phyloP scores from a whole-genome alignment of 1,284 basidiomycete genomes.

The Vanrija sp. region DNA sequence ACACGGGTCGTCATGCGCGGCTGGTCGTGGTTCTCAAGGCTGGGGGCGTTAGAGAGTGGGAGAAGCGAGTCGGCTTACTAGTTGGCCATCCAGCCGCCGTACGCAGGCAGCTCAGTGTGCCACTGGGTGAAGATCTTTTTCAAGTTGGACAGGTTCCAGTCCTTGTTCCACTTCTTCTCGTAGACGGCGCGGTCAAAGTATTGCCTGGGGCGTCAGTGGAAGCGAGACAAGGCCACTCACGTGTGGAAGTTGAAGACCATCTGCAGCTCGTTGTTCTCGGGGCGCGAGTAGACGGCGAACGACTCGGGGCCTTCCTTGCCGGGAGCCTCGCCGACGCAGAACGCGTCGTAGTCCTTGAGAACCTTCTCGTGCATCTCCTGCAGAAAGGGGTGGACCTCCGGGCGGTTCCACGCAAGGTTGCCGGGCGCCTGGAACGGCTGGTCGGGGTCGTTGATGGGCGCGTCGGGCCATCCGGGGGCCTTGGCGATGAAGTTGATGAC shows the following conservation, averaged over 20 bases:
- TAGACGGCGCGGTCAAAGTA: conserved; percentile 24
- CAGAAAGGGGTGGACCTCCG: conserved; percentile 63
- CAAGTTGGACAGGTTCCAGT: conserved; percentile 59
- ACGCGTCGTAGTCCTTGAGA: conserved; percentile 35
- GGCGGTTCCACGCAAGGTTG: conserved; percentile 48
- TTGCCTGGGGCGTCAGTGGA: conserved; percentile 48
- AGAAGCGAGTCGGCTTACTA: conserved; percentile 17
- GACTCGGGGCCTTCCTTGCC: conserved; percentile 6
- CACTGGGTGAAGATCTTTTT: conserved; percentile 59
- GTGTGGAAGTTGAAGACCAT: conserved; percentile 51
- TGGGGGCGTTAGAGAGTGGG: background rate
- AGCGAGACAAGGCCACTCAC: conserved; percentile 50
- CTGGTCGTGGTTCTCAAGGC: conserved; percentile 47
- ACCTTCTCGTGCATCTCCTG: conserved; percentile 63
- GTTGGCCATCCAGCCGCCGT: conserved; percentile 60
- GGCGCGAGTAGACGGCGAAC: conserved; percentile 56
- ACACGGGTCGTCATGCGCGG: conserved; percentile 64
- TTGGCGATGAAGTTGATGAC: conserved; percentile 43
- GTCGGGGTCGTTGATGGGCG: conserved; percentile 55
- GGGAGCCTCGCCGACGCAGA: conserved; percentile 15
- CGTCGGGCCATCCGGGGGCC: conserved; percentile 61
- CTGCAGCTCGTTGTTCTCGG: conserved; percentile 61
- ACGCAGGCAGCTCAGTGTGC: conserved; percentile 58
- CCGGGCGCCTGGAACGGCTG: conserved; percentile 52
- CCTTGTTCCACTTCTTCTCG: conserved; percentile 9